Conservation (phyloP, 1,284 basidiomycete species). For the Rhodotorula sp. region DNA sequence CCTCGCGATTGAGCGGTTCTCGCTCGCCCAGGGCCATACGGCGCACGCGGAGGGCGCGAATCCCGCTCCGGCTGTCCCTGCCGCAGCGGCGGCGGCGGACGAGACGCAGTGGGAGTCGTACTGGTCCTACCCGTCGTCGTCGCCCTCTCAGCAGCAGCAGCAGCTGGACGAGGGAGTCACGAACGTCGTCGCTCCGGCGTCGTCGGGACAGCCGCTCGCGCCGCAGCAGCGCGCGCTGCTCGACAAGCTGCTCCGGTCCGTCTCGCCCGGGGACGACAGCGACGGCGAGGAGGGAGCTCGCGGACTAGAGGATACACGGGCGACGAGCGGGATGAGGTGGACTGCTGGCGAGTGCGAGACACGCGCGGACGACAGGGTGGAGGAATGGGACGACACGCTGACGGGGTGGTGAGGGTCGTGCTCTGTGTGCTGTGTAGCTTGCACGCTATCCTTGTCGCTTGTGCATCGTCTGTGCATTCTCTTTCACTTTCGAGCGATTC, state of each 20-base stretch:
- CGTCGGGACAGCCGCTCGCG: no score
- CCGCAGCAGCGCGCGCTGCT: neutral
- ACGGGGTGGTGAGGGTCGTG: neutral
- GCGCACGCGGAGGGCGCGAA: neutral
- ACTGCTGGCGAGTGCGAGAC: neutral
- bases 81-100: neutral
- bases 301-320: neutral
- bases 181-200: no score
- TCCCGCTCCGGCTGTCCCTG: neutral
- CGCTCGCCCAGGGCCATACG: neutral
- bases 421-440: no score
- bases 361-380: neutral
- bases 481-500: no score
- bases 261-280: neutral
- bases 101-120: constrained; percentile 32
- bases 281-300: neutral
- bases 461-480: neutral
- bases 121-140: constrained; percentile 18
- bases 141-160: neutral
- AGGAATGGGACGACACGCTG: constrained; percentile 1
- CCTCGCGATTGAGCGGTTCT: neutral
- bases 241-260: neutral
- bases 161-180: no score
- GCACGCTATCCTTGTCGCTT: neutral
- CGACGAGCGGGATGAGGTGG: neutral